Base-by-base conservation (phyloP, 2,329 filamentous ascomycete species). In the Lachnellula occidentalis region DNA sequence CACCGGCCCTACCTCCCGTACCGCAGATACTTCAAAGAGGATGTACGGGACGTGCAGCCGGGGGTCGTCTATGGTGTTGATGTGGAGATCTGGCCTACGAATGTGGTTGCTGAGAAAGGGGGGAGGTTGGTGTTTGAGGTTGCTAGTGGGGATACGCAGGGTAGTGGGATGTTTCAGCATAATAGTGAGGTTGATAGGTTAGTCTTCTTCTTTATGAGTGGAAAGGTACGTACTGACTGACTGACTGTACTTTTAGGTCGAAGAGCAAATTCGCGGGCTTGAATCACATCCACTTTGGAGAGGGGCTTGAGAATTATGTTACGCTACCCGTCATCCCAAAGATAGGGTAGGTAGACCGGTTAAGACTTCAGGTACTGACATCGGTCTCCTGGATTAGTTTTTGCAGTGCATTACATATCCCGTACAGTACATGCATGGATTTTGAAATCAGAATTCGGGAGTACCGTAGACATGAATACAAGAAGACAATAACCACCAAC, bases 81-180 rank as follows among this genome's bases (percentile, higher is more conserved):
- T 57, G 72, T 86, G 0, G 83, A 86, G 65, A 66, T 86, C 0
- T 86, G 82, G 83, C 82, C 83, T 0, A 85, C 82, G 0, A 83
- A 82, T 56, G 80, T 85, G 0, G 70, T 84, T 0, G 70, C 76
- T 1, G 75, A 74, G 57, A 73, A 74, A 57, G 81, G 81, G 0
- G 77, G 74, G 0, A 75, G 71, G 61, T 61, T 85, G 15, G 73
- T 83, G 2, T 75, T 85, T 42, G 81, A 85, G 66, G 71, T 85
- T 2, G 67, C 73, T 5, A 75, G 72, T 43, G 78, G 78, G 1
- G 82, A 85, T 67, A 85, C 82, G 0, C 80, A 84, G 58, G 82
- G 82, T 0, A 75, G 73, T 34, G 82, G 80, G 0, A 73, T 82
- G 22, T 84, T 84, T 65, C 67, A 71, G 58, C 81, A 85, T 61